phyloP scores from a whole-genome alignment of 1,284 basidiomycete species.

The Ganoderma resinaceum region DNA sequence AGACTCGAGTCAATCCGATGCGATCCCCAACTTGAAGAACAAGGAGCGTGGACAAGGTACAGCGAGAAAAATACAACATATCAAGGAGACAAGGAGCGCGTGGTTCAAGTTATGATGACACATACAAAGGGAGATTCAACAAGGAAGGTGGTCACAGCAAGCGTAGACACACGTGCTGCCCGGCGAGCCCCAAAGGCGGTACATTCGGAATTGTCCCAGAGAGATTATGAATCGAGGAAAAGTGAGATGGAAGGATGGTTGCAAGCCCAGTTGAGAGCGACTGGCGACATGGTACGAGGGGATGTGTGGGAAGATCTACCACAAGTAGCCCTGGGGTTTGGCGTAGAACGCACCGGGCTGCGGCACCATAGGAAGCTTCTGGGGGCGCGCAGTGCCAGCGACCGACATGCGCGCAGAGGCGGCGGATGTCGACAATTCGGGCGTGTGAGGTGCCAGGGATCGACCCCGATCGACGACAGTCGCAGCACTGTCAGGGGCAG shows the following conservation, averaged over 20 bases:
- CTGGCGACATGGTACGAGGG: not conserved
- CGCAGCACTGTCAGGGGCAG: too few species aligned
- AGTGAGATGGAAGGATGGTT: not conserved
- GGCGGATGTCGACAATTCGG: not conserved
- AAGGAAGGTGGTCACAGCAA: not conserved
- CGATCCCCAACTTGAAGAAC: too few species aligned
- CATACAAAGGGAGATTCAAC: not conserved
- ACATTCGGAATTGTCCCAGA: not conserved
- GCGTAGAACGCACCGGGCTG: not conserved
- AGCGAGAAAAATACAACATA: not conserved
- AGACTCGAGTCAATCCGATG: not conserved
- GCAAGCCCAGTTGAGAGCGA: not conserved
- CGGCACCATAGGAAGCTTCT: not conserved
- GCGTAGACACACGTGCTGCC: not conserved
- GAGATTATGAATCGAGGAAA: not conserved
- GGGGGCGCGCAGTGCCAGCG: not conserved
- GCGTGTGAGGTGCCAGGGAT: not conserved
- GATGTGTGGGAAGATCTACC: too few species aligned
- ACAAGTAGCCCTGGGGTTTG: not conserved
- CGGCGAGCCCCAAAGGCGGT: not conserved
- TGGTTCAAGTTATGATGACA: not conserved
- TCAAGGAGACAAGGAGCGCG: not conserved
- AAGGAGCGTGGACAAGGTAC: conserved; percentile 1
- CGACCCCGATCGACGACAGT: not conserved
- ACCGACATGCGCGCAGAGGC: not conserved